phyloP scores from a whole-genome alignment of 768 basidiomycete species.

The Crepidotus variabilis region DNA sequence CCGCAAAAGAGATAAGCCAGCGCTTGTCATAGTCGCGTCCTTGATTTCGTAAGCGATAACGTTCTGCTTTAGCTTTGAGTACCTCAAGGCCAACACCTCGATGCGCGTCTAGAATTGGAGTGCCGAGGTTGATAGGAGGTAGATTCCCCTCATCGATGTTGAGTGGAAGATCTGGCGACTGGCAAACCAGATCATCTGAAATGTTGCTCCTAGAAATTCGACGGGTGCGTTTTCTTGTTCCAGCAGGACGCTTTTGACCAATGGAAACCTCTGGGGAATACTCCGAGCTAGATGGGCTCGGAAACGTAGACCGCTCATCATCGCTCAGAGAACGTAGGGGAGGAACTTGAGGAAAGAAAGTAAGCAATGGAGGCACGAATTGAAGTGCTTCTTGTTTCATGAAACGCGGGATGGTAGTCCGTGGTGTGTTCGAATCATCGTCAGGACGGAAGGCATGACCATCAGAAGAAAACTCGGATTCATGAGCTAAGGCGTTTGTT shows the following conservation, averaged over 20 bases:
- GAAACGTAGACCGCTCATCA: slow-evolving; percentile 22
- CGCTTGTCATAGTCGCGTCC: slow-evolving; percentile 56
- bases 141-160: slow-evolving; percentile 10
- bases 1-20: slow-evolving; percentile 68
- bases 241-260: slow-evolving; percentile 12
- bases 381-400: not conserved
- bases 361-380: not conserved
- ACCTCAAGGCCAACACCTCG: slow-evolving; percentile 52
- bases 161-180: slow-evolving; percentile 9
- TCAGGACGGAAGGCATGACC: slow-evolving; percentile 1
- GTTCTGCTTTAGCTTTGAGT: slow-evolving; percentile 50
- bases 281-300: slow-evolving; percentile 26
- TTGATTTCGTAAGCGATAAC: slow-evolving; percentile 50
- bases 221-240: slow-evolving; percentile 19
- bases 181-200: slow-evolving; percentile 7
- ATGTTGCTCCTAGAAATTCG: slow-evolving; percentile 11
- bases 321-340: slow-evolving; percentile 17
- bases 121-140: slow-evolving; percentile 31
- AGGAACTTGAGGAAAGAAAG: not conserved
- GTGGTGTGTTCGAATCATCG: not conserved
- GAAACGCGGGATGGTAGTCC: not conserved
- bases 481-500: not conserved
- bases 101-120: slow-evolving; percentile 64
- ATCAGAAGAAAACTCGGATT: not conserved
- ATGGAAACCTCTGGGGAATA: slow-evolving; percentile 20